Evolutionary conservation across 2,329 filamentous ascomycete genomes (phyloP), one percentile per base, ranked within the genome.

Genomic region (Aspergillus flavus): DNA sequence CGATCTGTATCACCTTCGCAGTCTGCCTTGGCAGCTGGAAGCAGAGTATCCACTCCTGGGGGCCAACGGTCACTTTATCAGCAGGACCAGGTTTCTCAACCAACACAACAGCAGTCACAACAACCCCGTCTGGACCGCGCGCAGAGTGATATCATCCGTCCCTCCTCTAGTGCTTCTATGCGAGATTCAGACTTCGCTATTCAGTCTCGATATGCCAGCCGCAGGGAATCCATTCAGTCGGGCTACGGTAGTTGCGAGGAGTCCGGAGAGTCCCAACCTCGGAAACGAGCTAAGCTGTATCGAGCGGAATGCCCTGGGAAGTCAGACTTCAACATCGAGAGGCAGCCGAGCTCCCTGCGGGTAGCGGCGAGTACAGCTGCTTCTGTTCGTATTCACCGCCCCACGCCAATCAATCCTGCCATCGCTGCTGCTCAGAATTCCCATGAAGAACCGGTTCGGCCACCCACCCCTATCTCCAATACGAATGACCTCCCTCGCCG

Each of bases 331-430:
- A 82, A 82, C 62, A 82, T 97, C 71, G 91, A 90, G 58, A 85
- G 87, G 45, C 89, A 88, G 34, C 86, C 89, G 11, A 93, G 95
- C 56, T 96, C 92, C 4, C 82, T 98, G 30, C 87, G 94, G 56
- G 93, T 97, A n/a, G 90, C 92, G 64, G 94, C 94, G 54, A 96
- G 93, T 75, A 96, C 92, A 19, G 91, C 94, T 52, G 92, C 93
- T 48, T 97, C 94, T 6, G 84, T 98, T 63, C 91, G 94, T 50
- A 90, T 89, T 55, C 91, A 97, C 76, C 87, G 93, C 52, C 94
- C 94, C 4, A 85, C 92, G 4, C 79, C 81, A 7, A 68, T 82
- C 30, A 81, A 81, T 60, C 79, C 80, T 45, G 67, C 73, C 10
- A 68, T 75, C 23, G 66, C 72, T 34, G 68, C 69, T 21, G 70